Evolutionary conservation across 225 moss, liverwort and hornwort genomes (phyloP).

Genomic region (Pseudisothecium myosuroides): DNA sequence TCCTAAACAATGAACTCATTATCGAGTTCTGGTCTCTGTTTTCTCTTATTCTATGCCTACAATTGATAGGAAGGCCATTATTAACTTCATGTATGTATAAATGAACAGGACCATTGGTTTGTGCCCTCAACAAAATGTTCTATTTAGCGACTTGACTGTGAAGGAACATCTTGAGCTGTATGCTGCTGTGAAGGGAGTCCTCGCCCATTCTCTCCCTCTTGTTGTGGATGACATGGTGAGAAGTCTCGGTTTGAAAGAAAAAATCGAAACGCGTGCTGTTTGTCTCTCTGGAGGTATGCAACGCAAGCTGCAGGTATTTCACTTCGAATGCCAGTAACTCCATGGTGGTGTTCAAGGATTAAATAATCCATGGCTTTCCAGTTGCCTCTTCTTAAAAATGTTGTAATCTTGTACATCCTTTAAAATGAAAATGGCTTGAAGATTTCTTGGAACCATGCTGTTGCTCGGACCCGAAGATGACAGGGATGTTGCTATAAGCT

Average conservation of each 20-base stretch:
- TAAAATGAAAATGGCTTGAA: neutral
- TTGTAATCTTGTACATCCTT: neutral
- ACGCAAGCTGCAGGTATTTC: constrained; percentile 79
- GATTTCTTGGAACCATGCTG: neutral
- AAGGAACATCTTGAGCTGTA: constrained; percentile 75
- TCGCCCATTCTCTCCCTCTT: constrained; percentile 7
- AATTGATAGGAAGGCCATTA: neutral
- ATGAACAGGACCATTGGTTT: constrained; percentile 72
- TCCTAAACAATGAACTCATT: neutral
- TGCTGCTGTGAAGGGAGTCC: constrained; percentile 70
- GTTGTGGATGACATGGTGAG: constrained; percentile 63
- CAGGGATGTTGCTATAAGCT: neutral
- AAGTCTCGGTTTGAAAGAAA: constrained; percentile 55
- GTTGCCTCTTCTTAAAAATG: neutral
- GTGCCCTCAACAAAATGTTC: constrained; percentile 84
- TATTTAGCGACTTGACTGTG: constrained; percentile 79
- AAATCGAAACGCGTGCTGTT: constrained; percentile 32
- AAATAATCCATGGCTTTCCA: neutral
- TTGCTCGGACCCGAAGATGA: neutral
- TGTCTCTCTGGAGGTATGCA: constrained; percentile 92
- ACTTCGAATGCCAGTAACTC: neutral
- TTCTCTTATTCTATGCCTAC: neutral
- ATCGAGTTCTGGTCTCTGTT: neutral
- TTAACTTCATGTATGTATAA: neutral
- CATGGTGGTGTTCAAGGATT: neutral